Evolutionary conservation across 139 green algal genomes (phyloP).

Genomic region (Coccomyxa sp.): DNA sequence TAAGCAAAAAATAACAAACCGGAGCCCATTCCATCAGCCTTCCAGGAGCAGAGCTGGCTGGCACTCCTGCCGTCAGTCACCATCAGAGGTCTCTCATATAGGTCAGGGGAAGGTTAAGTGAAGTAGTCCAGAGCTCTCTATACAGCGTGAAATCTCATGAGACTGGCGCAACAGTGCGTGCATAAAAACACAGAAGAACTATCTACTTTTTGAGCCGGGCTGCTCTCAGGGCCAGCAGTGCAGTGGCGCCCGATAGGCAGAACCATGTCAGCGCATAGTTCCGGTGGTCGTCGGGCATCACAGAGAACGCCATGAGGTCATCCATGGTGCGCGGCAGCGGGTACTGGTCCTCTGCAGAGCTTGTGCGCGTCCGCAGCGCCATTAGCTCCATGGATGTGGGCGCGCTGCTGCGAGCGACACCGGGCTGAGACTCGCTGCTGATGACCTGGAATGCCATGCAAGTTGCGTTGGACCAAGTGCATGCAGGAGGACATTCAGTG

Average conservation of each 20-base stretch:
- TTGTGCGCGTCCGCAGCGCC: not conserved
- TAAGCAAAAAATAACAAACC: too few relatives aligned
- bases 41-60: too few relatives aligned
- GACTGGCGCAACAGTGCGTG: too few relatives aligned
- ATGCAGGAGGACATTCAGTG: not conserved
- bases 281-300: slow-evolving; percentile 64
- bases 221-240: slow-evolving; percentile 25
- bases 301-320: slow-evolving; percentile 57
- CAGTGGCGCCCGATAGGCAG: slow-evolving; percentile 31
- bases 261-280: slow-evolving; percentile 70
- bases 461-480: not conserved
- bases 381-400: slow-evolving; percentile 21
- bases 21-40: too few relatives aligned
- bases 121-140: too few relatives aligned
- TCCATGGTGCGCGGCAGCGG: slow-evolving; percentile 44
- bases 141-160: too few relatives aligned
- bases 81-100: too few relatives aligned
- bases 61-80: too few relatives aligned
- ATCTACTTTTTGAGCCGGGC: slow-evolving; percentile 3
- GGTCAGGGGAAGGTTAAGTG: too few relatives aligned
- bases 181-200: too few relatives aligned
- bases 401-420: not conserved
- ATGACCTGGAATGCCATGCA: slow-evolving; percentile 5
- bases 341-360: slow-evolving; percentile 24
- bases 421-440: not conserved